Conservation (phyloP, 169 alveolate genomes). For the Eimeria sp. region DNA sequence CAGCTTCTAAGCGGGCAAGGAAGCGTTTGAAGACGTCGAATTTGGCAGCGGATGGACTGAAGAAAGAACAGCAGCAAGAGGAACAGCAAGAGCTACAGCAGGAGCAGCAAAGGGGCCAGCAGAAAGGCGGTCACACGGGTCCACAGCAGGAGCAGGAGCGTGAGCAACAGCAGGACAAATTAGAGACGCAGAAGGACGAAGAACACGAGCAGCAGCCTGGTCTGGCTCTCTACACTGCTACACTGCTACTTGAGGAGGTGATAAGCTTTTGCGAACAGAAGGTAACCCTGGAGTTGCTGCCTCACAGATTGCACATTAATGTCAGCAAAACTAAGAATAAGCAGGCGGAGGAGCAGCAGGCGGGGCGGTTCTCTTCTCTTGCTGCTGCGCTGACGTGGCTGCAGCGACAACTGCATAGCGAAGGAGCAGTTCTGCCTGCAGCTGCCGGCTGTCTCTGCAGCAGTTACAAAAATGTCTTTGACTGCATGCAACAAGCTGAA, state of each 20-base stretch:
- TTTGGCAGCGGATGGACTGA: neutral
- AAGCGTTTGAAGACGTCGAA: neutral
- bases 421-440: slow-evolving; percentile 33
- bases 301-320: neutral
- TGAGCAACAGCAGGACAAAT: neutral
- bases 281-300: slow-evolving; percentile 10
- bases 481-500: neutral
- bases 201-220: slow-evolving; percentile 8
- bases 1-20: no score
- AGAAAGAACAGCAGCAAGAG: neutral
- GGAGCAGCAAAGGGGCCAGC: no score
- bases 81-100: neutral
- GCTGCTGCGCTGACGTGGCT: slow-evolving; percentile 17
- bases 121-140: neutral
- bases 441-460: slow-evolving; percentile 31
- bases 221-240: neutral
- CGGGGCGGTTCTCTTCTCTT: neutral
- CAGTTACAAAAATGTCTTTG: neutral
- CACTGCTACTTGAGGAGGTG: neutral
- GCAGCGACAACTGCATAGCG: slow-evolving; percentile 29
- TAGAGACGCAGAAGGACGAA: neutral
- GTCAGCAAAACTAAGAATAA: neutral
- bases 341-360: no score
- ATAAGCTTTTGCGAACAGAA: slow-evolving; percentile 14
- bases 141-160: neutral